Evolutionary conservation across 2,329 filamentous ascomycete species (phyloP), one percentile per base, ranked within the genome.

Genomic region (Beauveria caledonica): DNA sequence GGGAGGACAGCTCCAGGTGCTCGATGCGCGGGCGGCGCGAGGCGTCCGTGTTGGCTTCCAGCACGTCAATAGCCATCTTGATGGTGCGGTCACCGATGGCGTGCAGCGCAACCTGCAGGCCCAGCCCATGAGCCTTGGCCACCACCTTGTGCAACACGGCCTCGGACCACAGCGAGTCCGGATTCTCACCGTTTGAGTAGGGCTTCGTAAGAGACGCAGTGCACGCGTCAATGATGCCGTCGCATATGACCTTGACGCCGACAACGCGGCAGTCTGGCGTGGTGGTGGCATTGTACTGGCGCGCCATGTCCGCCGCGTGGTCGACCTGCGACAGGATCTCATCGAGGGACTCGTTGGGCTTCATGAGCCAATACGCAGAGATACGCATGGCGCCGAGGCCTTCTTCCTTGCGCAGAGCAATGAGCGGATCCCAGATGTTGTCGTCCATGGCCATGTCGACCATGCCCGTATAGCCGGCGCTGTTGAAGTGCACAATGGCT

Each of bases 181-280:
- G 72, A 11, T 75, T 72, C 6, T 73, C 68, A 1, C 74, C 77
- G 63, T 78, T 79, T 4, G 78, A 74, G 66, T 87, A 87, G 0
- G 85, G 84, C 66, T 86, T 78, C 1, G 75, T 74, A 2, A 88
- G 70, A 0, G 80, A 82, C 0, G 85, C 85, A 1, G 85, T 87
- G 69, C 85, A 88, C 0, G 81, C 82, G 63, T 88, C 85, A 42
- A 88, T 77, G 40, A 86, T 82, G 11, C 85, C 85, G 62, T 88
- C 85, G 65, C 81, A 82, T 44, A 88, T 85, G 23, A 87, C 70
- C 67, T 88, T 88, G 69, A 87, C 79, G 5, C 85, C 85, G 0
- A 83, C 79, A 9, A 88, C 69, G 19, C 80, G 79, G 60, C 69
- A 70, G 58, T 75, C 73, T 0, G 74, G 74, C 1, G 71, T 73